Percentiles rank a stretch among this genome's conserved stretches.
Evolutionary conservation across 1,284 basidiomycete species (phyloP).

Genomic region (Boletus mariae): DNA sequence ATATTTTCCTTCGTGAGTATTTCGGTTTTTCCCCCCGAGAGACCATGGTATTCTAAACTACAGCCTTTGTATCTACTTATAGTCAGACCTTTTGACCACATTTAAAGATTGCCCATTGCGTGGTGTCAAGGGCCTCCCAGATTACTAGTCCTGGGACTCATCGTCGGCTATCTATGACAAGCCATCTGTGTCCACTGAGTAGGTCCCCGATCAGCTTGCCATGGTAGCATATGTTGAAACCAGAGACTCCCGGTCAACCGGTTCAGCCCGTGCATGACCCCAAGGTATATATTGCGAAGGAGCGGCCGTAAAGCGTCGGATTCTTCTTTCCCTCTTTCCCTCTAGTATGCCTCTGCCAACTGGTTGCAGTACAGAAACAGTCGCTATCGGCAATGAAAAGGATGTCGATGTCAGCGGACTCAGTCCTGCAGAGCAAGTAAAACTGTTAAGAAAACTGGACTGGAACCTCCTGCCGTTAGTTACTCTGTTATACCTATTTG

Average conservation of each 20-base stretch:
- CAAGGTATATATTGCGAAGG: neutral
- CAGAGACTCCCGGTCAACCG: neutral
- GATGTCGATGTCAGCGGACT: conserved; percentile 5
- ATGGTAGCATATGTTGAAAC: neutral
- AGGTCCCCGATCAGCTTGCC: neutral
- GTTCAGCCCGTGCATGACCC: neutral
- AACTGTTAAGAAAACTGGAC: conserved; percentile 47
- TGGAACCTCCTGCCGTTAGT: conserved; percentile 47
- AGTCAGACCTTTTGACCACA: no score
- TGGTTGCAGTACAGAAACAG: neutral
- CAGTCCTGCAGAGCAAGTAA: conserved; percentile 30
- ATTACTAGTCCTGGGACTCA: no score
- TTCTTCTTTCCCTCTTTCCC: neutral
- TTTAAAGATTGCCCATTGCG: no score
- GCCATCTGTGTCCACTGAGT: neutral
- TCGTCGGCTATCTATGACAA: no score
- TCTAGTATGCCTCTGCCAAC: neutral
- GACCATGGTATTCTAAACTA: no score
- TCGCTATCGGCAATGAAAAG: neutral
- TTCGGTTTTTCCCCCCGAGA: no score
- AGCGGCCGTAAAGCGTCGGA: neutral
- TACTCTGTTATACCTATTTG: conserved; percentile 55
- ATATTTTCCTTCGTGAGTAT: no score
- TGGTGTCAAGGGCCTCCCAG: no score
- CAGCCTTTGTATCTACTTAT: no score